Percentiles rank a stretch among this genome's conserved stretches.
Conservation (phyloP, 331 rosid species). For the Telfairia occidentalis region DNA sequence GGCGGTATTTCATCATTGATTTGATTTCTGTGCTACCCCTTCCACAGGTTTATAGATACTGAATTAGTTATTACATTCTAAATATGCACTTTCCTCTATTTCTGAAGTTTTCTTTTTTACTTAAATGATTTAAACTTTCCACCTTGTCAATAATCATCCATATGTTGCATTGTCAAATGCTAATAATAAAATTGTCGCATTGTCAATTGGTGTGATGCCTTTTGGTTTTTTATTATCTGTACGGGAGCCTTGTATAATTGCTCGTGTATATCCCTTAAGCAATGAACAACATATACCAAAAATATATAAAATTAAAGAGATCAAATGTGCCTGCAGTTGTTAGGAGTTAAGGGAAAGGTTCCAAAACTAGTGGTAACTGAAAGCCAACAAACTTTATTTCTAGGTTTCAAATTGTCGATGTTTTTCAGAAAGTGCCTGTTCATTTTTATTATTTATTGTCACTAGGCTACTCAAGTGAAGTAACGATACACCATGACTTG, state of each 20-base stretch:
- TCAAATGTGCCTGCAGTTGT: background rate
- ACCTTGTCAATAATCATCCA: background rate
- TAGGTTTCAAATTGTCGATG: background rate
- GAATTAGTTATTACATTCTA: background rate
- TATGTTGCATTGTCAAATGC: background rate
- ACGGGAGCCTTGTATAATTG: background rate
- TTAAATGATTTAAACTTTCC: background rate
- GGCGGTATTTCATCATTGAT: constrained; percentile 68
- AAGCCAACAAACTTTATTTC: background rate
- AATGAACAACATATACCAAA: background rate
- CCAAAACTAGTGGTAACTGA: background rate
- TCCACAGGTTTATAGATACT: constrained; percentile 62
- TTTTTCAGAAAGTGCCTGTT: background rate
- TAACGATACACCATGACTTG: too few species aligned
- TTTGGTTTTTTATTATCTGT: background rate
- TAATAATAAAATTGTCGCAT: background rate
- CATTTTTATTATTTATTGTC: background rate
- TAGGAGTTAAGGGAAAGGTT: background rate
- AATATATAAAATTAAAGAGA: background rate
- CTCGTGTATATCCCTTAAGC: background rate
- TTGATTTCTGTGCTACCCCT: constrained; percentile 75
- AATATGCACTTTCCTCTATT: background rate
- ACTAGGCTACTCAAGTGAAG: background rate
- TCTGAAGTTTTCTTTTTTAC: constrained; percentile 8
- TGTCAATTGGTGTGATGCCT: background rate